These are phyloP conservation scores for Lepiota subincarnata DNA, from an alignment of 768 basidiomycete species.

Conservation along the genomic window DNA sequence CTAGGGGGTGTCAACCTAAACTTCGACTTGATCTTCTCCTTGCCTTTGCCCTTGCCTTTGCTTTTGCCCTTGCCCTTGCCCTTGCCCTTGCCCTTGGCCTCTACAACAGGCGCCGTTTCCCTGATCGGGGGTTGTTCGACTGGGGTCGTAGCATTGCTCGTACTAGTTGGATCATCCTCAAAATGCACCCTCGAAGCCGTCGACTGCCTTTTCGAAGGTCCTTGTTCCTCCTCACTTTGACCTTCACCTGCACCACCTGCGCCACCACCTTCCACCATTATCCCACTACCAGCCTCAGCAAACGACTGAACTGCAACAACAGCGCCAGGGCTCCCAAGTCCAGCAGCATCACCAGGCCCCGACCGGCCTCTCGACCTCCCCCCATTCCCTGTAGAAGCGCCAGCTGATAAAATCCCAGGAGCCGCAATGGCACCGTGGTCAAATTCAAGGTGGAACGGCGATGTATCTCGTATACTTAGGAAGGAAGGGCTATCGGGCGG, in stretches of 20 bases:
- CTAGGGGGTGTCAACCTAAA: constrained; percentile 9
- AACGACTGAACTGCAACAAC: constrained; percentile 2
- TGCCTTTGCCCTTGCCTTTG: background rate
- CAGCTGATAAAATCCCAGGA: no score
- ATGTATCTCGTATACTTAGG: constrained; percentile 35
- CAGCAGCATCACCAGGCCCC: background rate
- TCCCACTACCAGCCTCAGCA: constrained; percentile 6
- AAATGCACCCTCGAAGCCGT: constrained; percentile 11
- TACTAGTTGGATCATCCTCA: constrained; percentile 1
- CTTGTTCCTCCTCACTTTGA: background rate
- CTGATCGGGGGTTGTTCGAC: background rate
- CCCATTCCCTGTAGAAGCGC: background rate
- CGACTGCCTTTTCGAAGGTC: background rate
- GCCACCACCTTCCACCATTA: background rate
- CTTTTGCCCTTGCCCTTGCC: background rate
- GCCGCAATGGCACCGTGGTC: constrained; percentile 7
- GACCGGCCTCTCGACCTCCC: constrained; percentile 3
- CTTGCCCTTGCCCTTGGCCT: background rate
- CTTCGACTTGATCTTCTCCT: background rate
- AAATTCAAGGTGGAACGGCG: constrained; percentile 46
- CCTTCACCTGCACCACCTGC: background rate
- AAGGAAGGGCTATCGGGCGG: constrained; percentile 12
- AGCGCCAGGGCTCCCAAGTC: background rate
- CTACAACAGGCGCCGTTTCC: background rate
- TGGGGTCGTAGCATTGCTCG: background rate